These are phyloP conservation scores for Nigrospora osmanthi DNA, from an alignment of 2,329 filamentous ascomycete species.

Conservation along the genomic window DNA sequence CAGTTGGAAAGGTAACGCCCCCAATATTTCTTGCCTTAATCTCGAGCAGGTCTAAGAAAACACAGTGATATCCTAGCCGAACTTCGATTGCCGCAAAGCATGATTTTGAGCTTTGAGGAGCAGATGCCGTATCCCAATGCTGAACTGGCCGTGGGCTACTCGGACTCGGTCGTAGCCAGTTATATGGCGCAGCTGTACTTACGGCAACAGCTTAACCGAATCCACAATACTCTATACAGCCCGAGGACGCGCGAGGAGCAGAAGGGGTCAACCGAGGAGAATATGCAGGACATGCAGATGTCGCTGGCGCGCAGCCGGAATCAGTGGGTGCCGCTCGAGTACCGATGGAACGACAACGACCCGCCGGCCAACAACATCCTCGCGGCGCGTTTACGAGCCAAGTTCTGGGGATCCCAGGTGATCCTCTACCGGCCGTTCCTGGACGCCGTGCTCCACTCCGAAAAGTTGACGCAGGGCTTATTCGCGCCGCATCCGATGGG, in stretches of 20 bases:
- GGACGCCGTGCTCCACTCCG: constrained; percentile 42
- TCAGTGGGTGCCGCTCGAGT: constrained; percentile 41
- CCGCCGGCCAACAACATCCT: constrained; percentile 70
- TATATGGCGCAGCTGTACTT: constrained; percentile 58
- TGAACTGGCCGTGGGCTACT: constrained; percentile 34
- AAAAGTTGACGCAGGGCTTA: constrained; percentile 11
- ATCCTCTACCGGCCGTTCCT: constrained; percentile 81
- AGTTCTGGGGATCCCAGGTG: constrained; percentile 88
- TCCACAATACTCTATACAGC: constrained; percentile 50
- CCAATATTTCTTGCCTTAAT: neutral
- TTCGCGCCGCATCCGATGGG: constrained; percentile 6
- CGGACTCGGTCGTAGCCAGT: constrained; percentile 43
- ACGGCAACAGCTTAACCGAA: constrained; percentile 55
- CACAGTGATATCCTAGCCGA: constrained; percentile 84
- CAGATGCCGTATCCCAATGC: constrained; percentile 61
- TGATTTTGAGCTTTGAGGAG: constrained; percentile 52
- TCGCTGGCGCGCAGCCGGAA: constrained; percentile 33
- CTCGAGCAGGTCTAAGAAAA: neutral
- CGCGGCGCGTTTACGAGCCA: constrained; percentile 75
- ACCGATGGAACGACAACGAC: constrained; percentile 58
- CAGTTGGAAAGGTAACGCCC: constrained; percentile 74
- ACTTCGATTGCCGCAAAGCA: constrained; percentile 55
- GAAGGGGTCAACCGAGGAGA: constrained; percentile 20
- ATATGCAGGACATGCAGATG: constrained; percentile 38
- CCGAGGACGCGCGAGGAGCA: constrained; percentile 25